phyloP scores from a whole-genome alignment of 495 filamentous ascomycete genomes.

The Talaromyces stipitatus region DNA sequence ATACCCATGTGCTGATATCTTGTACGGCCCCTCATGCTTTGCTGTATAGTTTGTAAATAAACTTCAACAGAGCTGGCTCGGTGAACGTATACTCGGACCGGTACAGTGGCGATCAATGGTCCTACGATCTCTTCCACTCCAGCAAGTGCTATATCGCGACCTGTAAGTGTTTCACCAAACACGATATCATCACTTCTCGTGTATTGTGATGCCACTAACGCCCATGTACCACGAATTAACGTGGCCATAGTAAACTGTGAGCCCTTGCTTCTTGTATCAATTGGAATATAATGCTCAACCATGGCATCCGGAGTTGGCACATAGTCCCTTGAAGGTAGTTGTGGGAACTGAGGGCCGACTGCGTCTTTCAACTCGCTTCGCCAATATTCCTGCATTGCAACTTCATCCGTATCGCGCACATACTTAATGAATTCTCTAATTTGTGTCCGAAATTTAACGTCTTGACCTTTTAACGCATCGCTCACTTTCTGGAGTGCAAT shows the following conservation, averaged over 20 bases:
- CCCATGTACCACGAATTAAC: conserved; percentile 56
- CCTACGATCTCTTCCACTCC: conserved; percentile 43
- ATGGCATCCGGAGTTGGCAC: conserved; percentile 45
- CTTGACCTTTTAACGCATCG: conserved; percentile 18
- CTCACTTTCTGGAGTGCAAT: conserved; percentile 49
- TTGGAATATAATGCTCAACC: conserved; percentile 40
- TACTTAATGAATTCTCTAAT: conserved; percentile 39
- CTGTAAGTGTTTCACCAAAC: conserved; percentile 52
- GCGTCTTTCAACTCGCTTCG: conserved; percentile 41
- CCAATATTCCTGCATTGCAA: conserved; percentile 34
- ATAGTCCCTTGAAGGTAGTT: conserved; percentile 46
- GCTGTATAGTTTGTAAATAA: conserved; percentile 42
- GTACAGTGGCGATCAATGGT: conserved; percentile 59
- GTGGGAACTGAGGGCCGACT: conserved; percentile 48
- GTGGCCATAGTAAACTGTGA: conserved; percentile 48
- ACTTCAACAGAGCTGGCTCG: conserved; percentile 19
- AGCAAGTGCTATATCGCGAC: conserved; percentile 37
- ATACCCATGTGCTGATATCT: conserved; percentile 62
- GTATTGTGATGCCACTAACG: conserved; percentile 46
- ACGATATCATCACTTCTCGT: conserved; percentile 45
- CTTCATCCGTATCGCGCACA: conserved; percentile 25
- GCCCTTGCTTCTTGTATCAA: conserved; percentile 25
- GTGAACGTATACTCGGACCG: conserved; percentile 42
- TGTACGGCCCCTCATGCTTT: conserved; percentile 42
- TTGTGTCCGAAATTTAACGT: conserved; percentile 15